Percentiles rank a stretch among this genome's conserved stretches.
phyloP scores from a whole-genome alignment of 2,329 filamentous ascomycete genomes.

The Phyllosticta citriasiana region DNA sequence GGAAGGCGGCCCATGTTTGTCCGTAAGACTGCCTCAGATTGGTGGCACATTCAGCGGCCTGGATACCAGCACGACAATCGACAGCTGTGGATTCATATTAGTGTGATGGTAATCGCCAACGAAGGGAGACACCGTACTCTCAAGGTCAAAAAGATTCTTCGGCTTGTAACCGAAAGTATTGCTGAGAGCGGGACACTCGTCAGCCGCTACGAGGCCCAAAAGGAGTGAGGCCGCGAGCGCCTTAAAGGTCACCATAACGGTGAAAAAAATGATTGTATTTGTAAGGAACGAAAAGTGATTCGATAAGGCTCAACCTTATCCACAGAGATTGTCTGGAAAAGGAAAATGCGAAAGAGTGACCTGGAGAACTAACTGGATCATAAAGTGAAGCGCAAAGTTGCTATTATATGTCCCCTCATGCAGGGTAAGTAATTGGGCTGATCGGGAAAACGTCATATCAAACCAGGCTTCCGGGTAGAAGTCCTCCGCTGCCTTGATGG shows the following conservation, averaged over 20 bases:
- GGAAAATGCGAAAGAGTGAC: background rate
- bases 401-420: background rate
- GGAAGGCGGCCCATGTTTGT: background rate
- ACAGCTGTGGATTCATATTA: background rate
- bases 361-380: too few relatives aligned
- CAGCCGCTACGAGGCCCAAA: background rate
- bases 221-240: background rate
- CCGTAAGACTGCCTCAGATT: background rate
- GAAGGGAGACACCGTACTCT: background rate
- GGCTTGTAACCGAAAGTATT: background rate
- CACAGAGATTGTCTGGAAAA: background rate
- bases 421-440: background rate
- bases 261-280: background rate
- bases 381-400: background rate
- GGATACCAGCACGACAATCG: background rate
- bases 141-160: background rate
- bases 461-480: background rate
- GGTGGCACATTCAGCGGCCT: background rate
- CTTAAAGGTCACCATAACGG: background rate
- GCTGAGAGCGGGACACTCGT: background rate
- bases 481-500: background rate
- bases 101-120: background rate
- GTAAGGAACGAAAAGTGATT: background rate
- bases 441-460: background rate
- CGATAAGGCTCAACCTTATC: background rate